Conservation (phyloP, 2,329 filamentous ascomycete genomes). For the Macroventuria anomochaeta region DNA sequence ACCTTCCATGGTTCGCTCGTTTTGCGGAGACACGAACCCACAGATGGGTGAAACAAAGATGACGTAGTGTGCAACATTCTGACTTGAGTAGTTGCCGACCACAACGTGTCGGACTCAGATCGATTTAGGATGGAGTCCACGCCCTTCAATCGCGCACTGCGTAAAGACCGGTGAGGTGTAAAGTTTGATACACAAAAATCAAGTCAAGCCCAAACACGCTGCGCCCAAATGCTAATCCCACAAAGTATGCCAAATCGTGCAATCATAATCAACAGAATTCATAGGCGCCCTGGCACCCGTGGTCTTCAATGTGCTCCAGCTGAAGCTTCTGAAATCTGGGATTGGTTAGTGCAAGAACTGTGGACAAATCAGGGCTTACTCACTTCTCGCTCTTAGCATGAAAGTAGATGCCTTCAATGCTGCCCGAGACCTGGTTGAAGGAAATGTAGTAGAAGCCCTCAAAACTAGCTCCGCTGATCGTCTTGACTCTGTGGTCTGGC, state of each 20-base stretch:
- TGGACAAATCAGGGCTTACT: constrained; percentile 46
- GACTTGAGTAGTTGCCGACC: not conserved
- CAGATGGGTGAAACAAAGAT: not conserved
- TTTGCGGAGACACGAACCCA: constrained; percentile 9
- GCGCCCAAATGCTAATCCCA: constrained; percentile 40
- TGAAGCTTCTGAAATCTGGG: constrained; percentile 89
- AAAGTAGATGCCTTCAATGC: constrained; percentile 93
- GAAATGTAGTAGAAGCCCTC: constrained; percentile 99
- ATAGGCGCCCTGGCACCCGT: constrained; percentile 81
- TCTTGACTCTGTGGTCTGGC: constrained; percentile 88
- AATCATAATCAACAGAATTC: constrained; percentile 76
- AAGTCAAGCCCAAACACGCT: constrained; percentile 26
- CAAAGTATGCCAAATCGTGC: constrained; percentile 32
- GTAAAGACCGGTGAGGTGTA: constrained; percentile 31
- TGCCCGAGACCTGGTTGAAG: constrained; percentile 89
- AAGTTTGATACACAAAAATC: constrained; percentile 38
- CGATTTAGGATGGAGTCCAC: constrained; percentile 22
- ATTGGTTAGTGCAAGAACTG: constrained; percentile 24
- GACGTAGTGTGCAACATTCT: not conserved
- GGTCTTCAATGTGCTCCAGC: constrained; percentile 84
- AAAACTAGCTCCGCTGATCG: constrained; percentile 92
- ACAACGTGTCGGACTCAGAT: not conserved
- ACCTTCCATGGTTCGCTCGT: not conserved
- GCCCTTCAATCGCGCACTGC: constrained; percentile 38
- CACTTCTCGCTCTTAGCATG: constrained; percentile 98